These are phyloP conservation scores for Tulasnella sp. DNA, from an alignment of 768 basidiomycete species.

Conservation along the genomic window DNA sequence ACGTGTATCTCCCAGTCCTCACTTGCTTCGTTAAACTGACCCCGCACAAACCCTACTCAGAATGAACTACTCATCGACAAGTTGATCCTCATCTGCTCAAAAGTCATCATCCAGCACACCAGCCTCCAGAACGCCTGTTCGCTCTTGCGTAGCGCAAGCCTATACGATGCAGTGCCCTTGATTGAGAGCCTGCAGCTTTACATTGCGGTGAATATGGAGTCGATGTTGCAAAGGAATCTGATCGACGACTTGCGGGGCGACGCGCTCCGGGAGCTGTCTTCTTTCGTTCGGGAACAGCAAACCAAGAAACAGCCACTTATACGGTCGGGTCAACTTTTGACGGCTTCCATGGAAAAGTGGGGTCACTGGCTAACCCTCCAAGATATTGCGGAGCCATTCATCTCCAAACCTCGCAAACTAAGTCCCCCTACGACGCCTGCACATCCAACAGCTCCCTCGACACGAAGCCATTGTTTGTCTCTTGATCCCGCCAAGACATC, in stretches of 20 bases:
- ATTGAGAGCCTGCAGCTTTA: constrained; percentile 66
- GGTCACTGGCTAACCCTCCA: constrained; percentile 62
- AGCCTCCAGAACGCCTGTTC: constrained; percentile 70
- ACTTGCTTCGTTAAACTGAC: neutral
- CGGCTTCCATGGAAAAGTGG: constrained; percentile 51
- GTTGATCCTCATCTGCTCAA: constrained; percentile 75
- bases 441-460: constrained; percentile 19
- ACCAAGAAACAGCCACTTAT: constrained; percentile 56
- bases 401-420: neutral
- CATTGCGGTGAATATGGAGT: constrained; percentile 77
- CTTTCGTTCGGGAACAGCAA: constrained; percentile 53
- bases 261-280: constrained; percentile 59
- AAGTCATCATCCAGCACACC: constrained; percentile 56
- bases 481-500: constrained; percentile 25
- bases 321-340: constrained; percentile 47
- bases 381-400: constrained; percentile 56
- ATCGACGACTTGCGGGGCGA: constrained; percentile 65
- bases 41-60: constrained; percentile 32
- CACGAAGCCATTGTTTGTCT: constrained; percentile 32
- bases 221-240: constrained; percentile 69
- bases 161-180: constrained; percentile 64
- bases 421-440: neutral
- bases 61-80: constrained; percentile 86
- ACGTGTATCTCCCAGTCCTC: constrained; percentile 27
- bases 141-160: constrained; percentile 71